Percentiles rank a stretch among this genome's conserved stretches.
These are phyloP conservation scores for Bruguiera hainesii DNA, from an alignment of 441 rosid genomes.

Conservation along the genomic window DNA sequence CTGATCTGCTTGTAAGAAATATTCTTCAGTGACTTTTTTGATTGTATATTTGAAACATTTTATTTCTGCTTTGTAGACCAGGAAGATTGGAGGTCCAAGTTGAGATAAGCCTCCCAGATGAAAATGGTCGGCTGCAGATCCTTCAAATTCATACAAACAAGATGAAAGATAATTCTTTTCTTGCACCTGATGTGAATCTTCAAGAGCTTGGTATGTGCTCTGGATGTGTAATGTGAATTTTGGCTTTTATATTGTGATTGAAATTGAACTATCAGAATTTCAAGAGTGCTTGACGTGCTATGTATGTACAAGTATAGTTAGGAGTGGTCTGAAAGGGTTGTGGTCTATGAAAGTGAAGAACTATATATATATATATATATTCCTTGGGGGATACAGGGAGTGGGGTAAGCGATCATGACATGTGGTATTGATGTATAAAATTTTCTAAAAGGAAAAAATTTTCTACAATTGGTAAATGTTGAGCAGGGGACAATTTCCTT, in stretches of 20 bases:
- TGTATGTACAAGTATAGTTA: too few relatives aligned
- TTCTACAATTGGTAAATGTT: too few relatives aligned
- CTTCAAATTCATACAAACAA: constrained; percentile 96
- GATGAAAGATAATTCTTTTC: constrained; percentile 98
- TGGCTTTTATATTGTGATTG: background rate
- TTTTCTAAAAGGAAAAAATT: too few relatives aligned
- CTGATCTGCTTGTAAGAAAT: background rate
- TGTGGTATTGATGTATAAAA: too few relatives aligned
- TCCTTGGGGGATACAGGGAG: too few relatives aligned
- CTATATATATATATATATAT: too few relatives aligned
- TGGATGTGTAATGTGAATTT: background rate
- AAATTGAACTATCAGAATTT: constrained; percentile 1
- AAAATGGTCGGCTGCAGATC: constrained; percentile 92
- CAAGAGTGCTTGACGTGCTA: background rate
- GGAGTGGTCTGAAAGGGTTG: too few relatives aligned
- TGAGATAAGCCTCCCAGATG: constrained; percentile 99
- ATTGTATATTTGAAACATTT: constrained; percentile 7
- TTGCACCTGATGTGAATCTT: constrained; percentile 79
- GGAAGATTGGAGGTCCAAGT: constrained; percentile 98
- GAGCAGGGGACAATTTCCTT: background rate
- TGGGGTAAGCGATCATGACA: too few relatives aligned
- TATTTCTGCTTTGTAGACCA: constrained; percentile 47
- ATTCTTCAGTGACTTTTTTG: constrained; percentile 5
- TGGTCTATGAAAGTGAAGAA: too few relatives aligned
- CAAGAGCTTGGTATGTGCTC: constrained; percentile 79